A percentile compares a stretch with the other conserved stretches of the same genome.
Evolutionary conservation across 129 eudicot species (phyloP).

Genomic region (Logfia minima): DNA sequence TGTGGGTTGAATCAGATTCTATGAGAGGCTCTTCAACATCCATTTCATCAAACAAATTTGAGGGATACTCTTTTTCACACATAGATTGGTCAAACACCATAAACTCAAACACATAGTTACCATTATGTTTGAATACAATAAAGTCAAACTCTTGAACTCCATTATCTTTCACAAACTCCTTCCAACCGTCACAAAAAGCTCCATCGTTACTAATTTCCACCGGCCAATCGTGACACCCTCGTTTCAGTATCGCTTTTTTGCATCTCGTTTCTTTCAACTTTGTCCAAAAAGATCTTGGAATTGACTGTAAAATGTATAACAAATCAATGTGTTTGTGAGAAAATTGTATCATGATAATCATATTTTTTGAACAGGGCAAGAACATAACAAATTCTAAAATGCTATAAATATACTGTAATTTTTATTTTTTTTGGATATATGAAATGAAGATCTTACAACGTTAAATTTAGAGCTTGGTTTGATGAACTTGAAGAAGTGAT

Average conservation of each 20-base stretch:
- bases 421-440: too few species aligned
- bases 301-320: slow-evolving; percentile 17
- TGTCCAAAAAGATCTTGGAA: slow-evolving; percentile 24
- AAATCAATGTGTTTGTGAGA: neutral
- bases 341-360: neutral
- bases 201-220: slow-evolving; percentile 17
- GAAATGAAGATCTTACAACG: slow-evolving; percentile 17
- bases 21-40: neutral
- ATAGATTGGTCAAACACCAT: slow-evolving; percentile 38
- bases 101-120: slow-evolving; percentile 32
- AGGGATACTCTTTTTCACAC: slow-evolving; percentile 16
- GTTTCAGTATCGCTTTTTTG: slow-evolving; percentile 3
- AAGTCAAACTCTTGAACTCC: slow-evolving; percentile 37
- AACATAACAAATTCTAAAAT: neutral
- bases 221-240: slow-evolving; percentile 24
- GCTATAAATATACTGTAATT: too few species aligned
- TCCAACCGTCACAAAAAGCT: slow-evolving; percentile 37
- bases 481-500: slow-evolving; percentile 32
- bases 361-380: neutral
- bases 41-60: neutral
- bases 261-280: slow-evolving; percentile 1
- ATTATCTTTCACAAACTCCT: slow-evolving; percentile 26
- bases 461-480: slow-evolving; percentile 18
- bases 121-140: slow-evolving; percentile 36
- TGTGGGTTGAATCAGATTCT: neutral